Base-by-base conservation (phyloP, 148 eudicot genomes). In the Tetragonia tetragonoides region DNA sequence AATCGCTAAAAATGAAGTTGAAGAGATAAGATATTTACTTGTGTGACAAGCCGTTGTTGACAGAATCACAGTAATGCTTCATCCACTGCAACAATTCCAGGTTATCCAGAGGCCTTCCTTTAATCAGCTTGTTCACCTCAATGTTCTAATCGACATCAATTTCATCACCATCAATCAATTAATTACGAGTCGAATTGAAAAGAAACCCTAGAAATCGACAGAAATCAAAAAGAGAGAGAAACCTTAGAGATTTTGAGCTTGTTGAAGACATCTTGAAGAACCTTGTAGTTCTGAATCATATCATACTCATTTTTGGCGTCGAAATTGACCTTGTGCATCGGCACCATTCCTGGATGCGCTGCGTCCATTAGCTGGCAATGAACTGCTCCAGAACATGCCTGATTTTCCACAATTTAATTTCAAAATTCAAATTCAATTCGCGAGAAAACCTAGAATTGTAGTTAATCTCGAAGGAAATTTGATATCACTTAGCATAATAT, bases 61-160 rank as follows among this genome's bases (percentile, higher is more conserved):
- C 88, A 24, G 91, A 87, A 82, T 94, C 98, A 28, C 88, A 94
- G 82, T 94, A 92, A n/a, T 88, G 87, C 88, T 94, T 94, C 97
- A 94, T 85, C 98, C 98, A 94, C 77, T 94, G 98, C 89, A 94
- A 86, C n/a, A 94, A 92, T 80, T 94, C 98, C 72, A 94, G 85
- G 75, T 94, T 94, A 80, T 94, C 98, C 79, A 94, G 73, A 7
- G 98, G 87, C 76, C 95, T 85, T 24, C 95, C 93, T 79, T 92
- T 94, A 68, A 89, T 87, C 17, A 94, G 81, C 88, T 92, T 92
- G 86, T 79, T 92, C 84, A 94, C 98, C 82, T 94, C 98, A 17
- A 94, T 92, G 51, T 94, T 88, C 98, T 94, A 34, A 64, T 53
- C 24, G 54, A 20, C 68, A 74, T 15, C 21, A 18, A 16, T 44